Base-by-base conservation (phyloP, 345 rosid species). In the Acer yangbiense region DNA sequence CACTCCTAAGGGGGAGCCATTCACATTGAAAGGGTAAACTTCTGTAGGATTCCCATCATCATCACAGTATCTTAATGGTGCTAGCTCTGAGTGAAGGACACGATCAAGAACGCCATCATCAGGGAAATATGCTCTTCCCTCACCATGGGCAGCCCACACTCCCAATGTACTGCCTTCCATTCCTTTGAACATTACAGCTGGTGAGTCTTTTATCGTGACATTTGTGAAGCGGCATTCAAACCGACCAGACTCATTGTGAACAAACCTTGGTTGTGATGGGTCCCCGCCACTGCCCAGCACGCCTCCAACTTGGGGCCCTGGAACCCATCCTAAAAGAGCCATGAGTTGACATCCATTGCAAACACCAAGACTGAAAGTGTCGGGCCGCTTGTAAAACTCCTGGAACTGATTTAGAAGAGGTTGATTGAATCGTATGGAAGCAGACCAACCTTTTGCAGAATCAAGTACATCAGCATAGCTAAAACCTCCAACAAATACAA, bases 371-470 rank as follows among this genome's bases (percentile, higher is more conserved):
- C 99, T 95, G 83, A 95, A 95, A 0, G 98, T 92, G 77, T 91
- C 94, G 27, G 94, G 89, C 60, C 94, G 89, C 83, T 81, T 90
- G 87, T 92, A 95, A 76, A 95, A 95, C 84, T 93, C 97, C 75
- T 89, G 97, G 74, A 93, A 95, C 78, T 95, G 98, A 75, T 76
- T 73, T 50, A 93, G 78, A 73, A 93, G 88, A 27, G 98, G 91
- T 72, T 89, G 80, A 61, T 91, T 95, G 88, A 93, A 93, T 18
- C 93, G 84, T 63, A 93, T 92, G 27, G 99, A 95, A 73, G 96
- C 99, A 79, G 98, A 90, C 99, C 99, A 95, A 73, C 99, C 99
- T 87, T 95, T 93, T 13, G 99, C 96, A 68, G 99, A 95, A 83
- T 92, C 95, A 3, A 95, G 97, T 46, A 95, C 98, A 71, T 95